A percentile compares a stretch with the other conserved stretches of the same genome.
Evolutionary conservation across 306 rosid species (phyloP).

Genomic region (Cicer cuneatum): DNA sequence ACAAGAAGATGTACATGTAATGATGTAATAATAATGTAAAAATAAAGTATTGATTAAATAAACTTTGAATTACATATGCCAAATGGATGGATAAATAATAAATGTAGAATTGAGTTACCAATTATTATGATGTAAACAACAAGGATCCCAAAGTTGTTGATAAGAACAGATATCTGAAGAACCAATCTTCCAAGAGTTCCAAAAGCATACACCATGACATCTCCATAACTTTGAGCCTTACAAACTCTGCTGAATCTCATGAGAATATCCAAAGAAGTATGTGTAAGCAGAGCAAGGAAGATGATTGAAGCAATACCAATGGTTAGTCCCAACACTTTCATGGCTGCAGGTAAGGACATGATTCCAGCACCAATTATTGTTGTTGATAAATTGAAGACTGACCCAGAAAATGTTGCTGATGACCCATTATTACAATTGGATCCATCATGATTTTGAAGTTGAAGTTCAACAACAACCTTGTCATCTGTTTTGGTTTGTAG

Average conservation of each 20-base stretch:
- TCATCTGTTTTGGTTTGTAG: conserved; percentile 34
- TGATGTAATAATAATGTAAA: too few relatives aligned
- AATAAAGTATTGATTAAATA: too few relatives aligned
- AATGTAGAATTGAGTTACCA: conserved; percentile 43
- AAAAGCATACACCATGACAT: conserved; percentile 61
- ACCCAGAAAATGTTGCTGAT: conserved; percentile 58
- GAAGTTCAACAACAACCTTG: conserved; percentile 1
- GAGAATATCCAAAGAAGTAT: conserved; percentile 61
- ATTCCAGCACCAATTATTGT: conserved; percentile 79
- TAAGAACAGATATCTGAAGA: conserved; percentile 58
- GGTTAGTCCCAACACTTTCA: conserved; percentile 66
- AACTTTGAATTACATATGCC: too few relatives aligned
- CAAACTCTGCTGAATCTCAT: conserved; percentile 63
- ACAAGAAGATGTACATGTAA: too few relatives aligned
- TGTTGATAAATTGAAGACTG: conserved; percentile 70
- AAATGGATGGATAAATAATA: neutral
- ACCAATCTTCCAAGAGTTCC: conserved; percentile 55
- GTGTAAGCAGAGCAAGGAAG: conserved; percentile 60
- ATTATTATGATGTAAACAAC: conserved; percentile 71
- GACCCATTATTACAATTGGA: neutral
- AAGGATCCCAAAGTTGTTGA: conserved; percentile 71
- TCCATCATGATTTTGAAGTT: neutral
- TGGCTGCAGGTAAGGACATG: conserved; percentile 78
- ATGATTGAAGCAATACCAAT: conserved; percentile 54
- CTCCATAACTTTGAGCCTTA: conserved; percentile 49